Base-by-base conservation (phyloP, 2,329 filamentous ascomycete genomes). In the Lasiodiplodia theobromae region DNA sequence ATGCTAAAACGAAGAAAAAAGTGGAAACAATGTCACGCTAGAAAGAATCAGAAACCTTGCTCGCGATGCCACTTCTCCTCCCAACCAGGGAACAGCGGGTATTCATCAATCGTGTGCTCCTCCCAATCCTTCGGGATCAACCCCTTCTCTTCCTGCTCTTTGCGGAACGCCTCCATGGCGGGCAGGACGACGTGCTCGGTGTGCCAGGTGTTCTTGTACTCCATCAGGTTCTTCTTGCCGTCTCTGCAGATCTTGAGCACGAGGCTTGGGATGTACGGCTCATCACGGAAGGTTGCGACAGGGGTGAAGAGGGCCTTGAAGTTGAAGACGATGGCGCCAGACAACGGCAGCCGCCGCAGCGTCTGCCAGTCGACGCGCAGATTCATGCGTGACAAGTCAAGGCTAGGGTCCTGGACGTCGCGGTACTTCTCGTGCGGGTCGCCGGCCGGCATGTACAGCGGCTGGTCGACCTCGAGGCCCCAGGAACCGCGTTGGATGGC, bases 311-410 rank as follows among this genome's bases (percentile, higher is more conserved):
- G 79, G 0, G 91, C 92, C 76, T 95, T 96, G 86, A 95, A 97
- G 78, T 96, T 96, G 82, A 97, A 97, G 0, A 93, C 87, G 1
- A 97, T 83, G 0, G 86, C 90, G 0, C 87, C 92, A 0, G 91
- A 93, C 0, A 97, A 82, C 0, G 93, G 93, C 0, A 97, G 81
- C 2, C 93, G 87, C 1, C 93, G 88, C 4, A 97, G 82, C 0
- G 93, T 97, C 79, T 97, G 94, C 92, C 93, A 96, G 77, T 97
- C 93, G 1, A 96, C 92, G 4, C 93, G 87, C 1, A 97, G 82
- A 70, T 91, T 82, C 71, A 92, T 83, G 40, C 92, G 86, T 0
- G 87, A 83, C 2, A 88, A 75, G 0, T 79, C 81, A 6, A 95
- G 81, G 23, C 82, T 79, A 0, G 85, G 80, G 57, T 87, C 82